These are phyloP conservation scores for Mycena galopus DNA, from an alignment of 768 basidiomycete genomes.

Conservation along the genomic window DNA sequence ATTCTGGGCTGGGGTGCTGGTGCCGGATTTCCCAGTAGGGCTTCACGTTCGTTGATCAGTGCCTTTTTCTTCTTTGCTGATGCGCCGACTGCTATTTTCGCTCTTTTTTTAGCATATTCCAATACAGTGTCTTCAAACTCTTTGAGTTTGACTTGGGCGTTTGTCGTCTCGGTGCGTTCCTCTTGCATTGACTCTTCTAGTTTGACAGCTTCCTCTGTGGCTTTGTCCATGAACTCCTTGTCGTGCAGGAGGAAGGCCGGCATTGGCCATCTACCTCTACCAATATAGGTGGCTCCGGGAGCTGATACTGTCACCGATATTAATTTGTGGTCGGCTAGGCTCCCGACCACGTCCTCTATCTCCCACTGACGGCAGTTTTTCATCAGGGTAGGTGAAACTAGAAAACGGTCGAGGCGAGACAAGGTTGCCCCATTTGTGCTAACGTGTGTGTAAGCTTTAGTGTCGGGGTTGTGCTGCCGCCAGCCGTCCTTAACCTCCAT, in stretches of 20 bases:
- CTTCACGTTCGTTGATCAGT: not conserved
- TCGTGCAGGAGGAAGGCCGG: not conserved
- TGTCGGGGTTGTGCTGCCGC: not conserved
- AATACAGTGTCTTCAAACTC: not conserved
- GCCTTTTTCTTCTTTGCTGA: not conserved
- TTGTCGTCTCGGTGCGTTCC: not conserved
- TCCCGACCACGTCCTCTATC: not conserved
- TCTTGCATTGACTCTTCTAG: too few relatives aligned
- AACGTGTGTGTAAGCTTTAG: not conserved
- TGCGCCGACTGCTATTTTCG: not conserved
- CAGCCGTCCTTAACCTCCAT: not conserved
- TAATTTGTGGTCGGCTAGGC: not conserved
- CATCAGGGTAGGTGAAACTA: not conserved
- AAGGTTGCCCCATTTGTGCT: not conserved
- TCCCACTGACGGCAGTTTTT: not conserved
- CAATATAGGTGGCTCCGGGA: not conserved
- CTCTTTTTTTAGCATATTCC: not conserved
- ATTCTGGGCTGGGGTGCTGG: not conserved
- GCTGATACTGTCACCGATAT: not conserved
- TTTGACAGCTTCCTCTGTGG: not conserved
- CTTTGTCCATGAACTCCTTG: not conserved
- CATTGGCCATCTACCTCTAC: not conserved
- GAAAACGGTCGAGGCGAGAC: not conserved
- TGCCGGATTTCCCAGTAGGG: not conserved
- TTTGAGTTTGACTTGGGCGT: not conserved